These are phyloP conservation scores for Paxillus involutus DNA, from an alignment of 768 basidiomycete genomes.

Conservation along the genomic window DNA sequence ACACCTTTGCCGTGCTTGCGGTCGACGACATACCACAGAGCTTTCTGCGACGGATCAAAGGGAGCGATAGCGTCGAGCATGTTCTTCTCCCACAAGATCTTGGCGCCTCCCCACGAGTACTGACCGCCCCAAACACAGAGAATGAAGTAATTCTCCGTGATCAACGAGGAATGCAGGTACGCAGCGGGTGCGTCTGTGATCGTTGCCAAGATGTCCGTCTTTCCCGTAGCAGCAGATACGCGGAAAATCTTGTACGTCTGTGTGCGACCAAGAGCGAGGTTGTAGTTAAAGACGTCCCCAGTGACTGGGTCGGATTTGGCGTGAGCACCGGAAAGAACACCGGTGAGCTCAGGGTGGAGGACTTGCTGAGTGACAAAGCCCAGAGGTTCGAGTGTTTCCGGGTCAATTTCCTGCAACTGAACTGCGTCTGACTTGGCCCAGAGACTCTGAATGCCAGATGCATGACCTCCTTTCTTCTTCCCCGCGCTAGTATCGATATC, in stretches of 20 bases:
- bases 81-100: conserved; percentile 32
- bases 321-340: conserved; percentile 36
- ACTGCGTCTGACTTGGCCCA: conserved; percentile 34
- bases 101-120: conserved; percentile 27
- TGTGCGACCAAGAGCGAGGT: conserved; percentile 26
- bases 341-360: conserved; percentile 34
- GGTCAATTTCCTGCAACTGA: conserved; percentile 33
- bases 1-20: conserved; percentile 35
- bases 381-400: conserved; percentile 38
- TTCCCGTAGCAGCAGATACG: conserved; percentile 29
- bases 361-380: conserved; percentile 25
- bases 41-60: conserved; percentile 28
- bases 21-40: conserved; percentile 39
- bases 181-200: conserved; percentile 39
- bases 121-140: conserved; percentile 36
- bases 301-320: conserved; percentile 36
- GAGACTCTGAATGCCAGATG: conserved; percentile 24
- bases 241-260: conserved; percentile 36
- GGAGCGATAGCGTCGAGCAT: conserved; percentile 32
- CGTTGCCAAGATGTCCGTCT: conserved; percentile 34
- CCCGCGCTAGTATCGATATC: conserved; percentile 19
- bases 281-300: conserved; percentile 38
- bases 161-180: conserved; percentile 37
- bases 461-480: conserved; percentile 23
- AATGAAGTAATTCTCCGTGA: conserved; percentile 38